Evolutionary conservation across 176 grass and related monocot species (phyloP), one percentile per base, ranked within the genome.

Genomic region (Oryza glumipatula): DNA sequence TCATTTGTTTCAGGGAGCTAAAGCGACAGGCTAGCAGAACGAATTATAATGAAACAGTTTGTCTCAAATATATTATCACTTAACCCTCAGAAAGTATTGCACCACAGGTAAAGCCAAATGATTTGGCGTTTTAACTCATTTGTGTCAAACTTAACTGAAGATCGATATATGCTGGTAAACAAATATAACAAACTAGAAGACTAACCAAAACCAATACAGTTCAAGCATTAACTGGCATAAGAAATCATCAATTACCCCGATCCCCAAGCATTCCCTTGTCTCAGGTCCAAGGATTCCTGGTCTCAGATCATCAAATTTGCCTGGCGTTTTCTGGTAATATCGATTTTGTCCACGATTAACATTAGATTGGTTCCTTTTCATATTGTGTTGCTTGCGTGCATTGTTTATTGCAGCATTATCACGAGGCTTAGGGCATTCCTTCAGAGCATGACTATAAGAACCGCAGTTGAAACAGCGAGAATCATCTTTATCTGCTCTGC

Each of bases 391-490:
- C 75, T 92, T 96, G 56, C 93, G 88, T 1, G 96, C 96, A 79
- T 90, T 99, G 85, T 76, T 89, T 65, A 99, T 96, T 83, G 96
- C 89, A 61, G 83, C 83, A 80, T 94, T 86, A 79, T 99, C 91
- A 76, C 96, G 93, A 80, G 93, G 96, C 61, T 92, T 94, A 67
- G 91, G 77, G 87, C 96, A 99, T 21, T 99, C 93, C 89, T 92
- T 96, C 67, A 96, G 65, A 15, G 91, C 78, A 88, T 99, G 96
- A 80, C 91, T 90, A 70, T 99, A 99, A 24, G 96, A 99, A 38
- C 96, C 90, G 79, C 96, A 99, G 80, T 96, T 99, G 90, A 99
- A 99, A 89, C 96, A 99, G 16, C 93, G 93, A 9, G 96, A 92
- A 89, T 92, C 89, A 35, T 94, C 91, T 75, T 91, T 92, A 46